These are phyloP conservation scores for Coniferiporia weirii DNA, from an alignment of 1,284 basidiomycete species.

Conservation along the genomic window DNA sequence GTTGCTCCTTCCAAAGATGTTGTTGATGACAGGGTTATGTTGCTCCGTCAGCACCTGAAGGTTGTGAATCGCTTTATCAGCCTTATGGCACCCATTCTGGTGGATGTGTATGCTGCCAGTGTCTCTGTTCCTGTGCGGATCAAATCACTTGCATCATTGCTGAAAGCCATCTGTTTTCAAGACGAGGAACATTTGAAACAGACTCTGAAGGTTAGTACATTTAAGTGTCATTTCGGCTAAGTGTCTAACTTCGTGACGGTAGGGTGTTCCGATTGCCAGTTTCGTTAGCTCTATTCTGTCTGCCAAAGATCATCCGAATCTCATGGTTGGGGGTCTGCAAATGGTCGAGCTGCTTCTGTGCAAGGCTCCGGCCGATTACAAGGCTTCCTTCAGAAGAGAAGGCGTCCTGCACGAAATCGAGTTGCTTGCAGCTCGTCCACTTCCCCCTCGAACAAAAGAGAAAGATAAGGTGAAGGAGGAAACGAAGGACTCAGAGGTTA, in stretches of 20 bases:
- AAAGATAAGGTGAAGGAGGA: conserved; percentile 44
- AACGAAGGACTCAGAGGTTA: conserved; percentile 29
- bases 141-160: conserved; percentile 79
- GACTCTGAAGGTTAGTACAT: conserved; percentile 60
- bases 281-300: conserved; percentile 91
- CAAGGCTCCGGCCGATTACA: conserved; percentile 81
- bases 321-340: conserved; percentile 84
- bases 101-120: conserved; percentile 94
- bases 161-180: conserved; percentile 87
- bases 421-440: conserved; percentile 54
- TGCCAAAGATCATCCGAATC: conserved; percentile 79
- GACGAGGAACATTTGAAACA: conserved; percentile 70
- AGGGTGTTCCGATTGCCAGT: conserved; percentile 88
- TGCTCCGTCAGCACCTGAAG: conserved; percentile 68
- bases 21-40: conserved; percentile 53
- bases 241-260: conserved; percentile 10
- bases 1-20: conserved; percentile 31
- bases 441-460: conserved; percentile 53
- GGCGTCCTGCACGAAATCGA: conserved; percentile 94
- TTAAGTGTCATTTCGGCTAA: not conserved
- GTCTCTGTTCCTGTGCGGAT: conserved; percentile 81
- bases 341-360: conserved; percentile 83
- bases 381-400: conserved; percentile 83
- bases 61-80: conserved; percentile 83
- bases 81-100: conserved; percentile 83